These are phyloP conservation scores for Picochlorum sp. DNA, from an alignment of 139 green algal species.

Conservation along the genomic window DNA sequence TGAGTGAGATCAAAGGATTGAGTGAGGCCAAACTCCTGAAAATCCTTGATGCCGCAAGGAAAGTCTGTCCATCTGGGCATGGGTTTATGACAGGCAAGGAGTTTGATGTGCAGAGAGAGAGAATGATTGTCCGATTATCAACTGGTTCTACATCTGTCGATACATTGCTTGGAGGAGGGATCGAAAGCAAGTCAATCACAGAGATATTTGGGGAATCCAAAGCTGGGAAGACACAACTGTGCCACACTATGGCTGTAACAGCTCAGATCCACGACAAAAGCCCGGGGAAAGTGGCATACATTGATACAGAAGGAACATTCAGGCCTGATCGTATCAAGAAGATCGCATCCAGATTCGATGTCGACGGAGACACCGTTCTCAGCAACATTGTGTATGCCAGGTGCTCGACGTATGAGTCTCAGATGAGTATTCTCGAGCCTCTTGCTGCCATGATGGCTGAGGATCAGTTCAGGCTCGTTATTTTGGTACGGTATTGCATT, in stretches of 20 bases:
- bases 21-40: constrained; percentile 92
- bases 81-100: constrained; percentile 30
- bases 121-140: constrained; percentile 47
- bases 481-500: neutral
- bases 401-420: constrained; percentile 74
- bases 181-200: constrained; percentile 79
- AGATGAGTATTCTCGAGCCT: constrained; percentile 41
- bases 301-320: constrained; percentile 95
- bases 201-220: constrained; percentile 80
- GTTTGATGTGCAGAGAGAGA: constrained; percentile 16
- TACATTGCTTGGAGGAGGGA: constrained; percentile 68
- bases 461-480: constrained; percentile 53
- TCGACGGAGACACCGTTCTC: constrained; percentile 67
- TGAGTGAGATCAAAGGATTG: constrained; percentile 83
- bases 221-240: constrained; percentile 79
- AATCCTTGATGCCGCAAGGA: constrained; percentile 65
- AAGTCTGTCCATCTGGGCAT: constrained; percentile 24
- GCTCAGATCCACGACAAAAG: constrained; percentile 39
- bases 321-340: constrained; percentile 64
- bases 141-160: constrained; percentile 62
- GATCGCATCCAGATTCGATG: constrained; percentile 75
- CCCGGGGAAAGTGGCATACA: constrained; percentile 52
- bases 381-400: constrained; percentile 73
- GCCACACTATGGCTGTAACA: constrained; percentile 77
- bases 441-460: constrained; percentile 66